phyloP scores from a whole-genome alignment of 73 alveolate species.

The Blepharisma japonicum region DNA sequence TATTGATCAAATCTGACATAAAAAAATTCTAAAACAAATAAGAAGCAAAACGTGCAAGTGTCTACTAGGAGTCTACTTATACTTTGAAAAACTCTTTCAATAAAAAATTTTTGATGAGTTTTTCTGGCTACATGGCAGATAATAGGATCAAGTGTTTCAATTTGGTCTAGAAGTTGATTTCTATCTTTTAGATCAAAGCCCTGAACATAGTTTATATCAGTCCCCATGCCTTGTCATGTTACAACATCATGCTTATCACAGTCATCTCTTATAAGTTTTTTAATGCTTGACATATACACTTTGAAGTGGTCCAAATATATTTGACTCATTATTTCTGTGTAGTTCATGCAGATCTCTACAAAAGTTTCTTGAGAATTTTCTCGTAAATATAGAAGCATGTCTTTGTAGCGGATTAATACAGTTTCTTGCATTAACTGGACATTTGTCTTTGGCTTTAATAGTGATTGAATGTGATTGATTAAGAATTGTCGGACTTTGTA shows the following conservation, averaged over 20 bases:
- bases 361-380: constrained; percentile 49
- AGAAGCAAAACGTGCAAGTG: constrained; percentile 17
- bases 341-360: constrained; percentile 52
- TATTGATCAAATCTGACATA: constrained; percentile 9
- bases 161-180: neutral
- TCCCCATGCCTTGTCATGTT: neutral
- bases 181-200: constrained; percentile 18
- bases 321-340: constrained; percentile 50
- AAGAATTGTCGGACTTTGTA: constrained; percentile 45
- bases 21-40: constrained; percentile 28
- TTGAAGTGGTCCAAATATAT: constrained; percentile 42
- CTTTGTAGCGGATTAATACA: constrained; percentile 49
- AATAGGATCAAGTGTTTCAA: constrained; percentile 22
- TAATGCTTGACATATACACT: constrained; percentile 42
- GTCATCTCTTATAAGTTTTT: constrained; percentile 51
- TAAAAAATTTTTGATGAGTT: constrained; percentile 12
- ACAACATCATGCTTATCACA: constrained; percentile 50
- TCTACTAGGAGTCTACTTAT: neutral
- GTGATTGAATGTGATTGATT: constrained; percentile 40
- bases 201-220: neutral
- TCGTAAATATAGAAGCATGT: constrained; percentile 41
- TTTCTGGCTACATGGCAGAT: constrained; percentile 28
- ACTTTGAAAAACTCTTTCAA: constrained; percentile 16
- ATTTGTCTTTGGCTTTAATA: constrained; percentile 65
- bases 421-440: constrained; percentile 56